These are phyloP conservation scores for Rhododendron williamsianum DNA, from an alignment of 148 eudicot species.

Conservation along the genomic window DNA sequence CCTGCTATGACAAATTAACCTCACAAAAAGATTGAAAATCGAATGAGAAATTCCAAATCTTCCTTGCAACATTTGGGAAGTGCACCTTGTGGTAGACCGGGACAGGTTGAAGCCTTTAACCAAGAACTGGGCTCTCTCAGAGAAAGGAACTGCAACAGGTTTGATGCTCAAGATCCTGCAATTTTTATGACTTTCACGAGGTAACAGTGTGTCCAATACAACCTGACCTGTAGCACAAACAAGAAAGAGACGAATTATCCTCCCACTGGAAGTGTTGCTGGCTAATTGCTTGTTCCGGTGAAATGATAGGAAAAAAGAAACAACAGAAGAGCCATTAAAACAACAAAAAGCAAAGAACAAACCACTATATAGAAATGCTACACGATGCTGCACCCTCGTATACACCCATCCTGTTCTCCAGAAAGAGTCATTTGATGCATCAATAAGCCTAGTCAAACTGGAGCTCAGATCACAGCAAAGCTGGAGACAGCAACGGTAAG, in stretches of 20 bases:
- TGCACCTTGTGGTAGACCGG: slow-evolving; percentile 62
- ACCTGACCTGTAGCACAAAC: slow-evolving; percentile 55
- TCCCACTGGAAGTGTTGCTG: background rate
- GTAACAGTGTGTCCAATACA: slow-evolving; percentile 66
- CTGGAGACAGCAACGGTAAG: slow-evolving; percentile 41
- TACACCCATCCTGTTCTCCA: slow-evolving; percentile 97
- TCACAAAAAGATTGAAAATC: background rate
- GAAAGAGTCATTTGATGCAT: slow-evolving; percentile 57
- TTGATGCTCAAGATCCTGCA: slow-evolving; percentile 60
- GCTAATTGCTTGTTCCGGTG: background rate
- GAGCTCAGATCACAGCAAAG: slow-evolving; percentile 54
- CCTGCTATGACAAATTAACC: background rate
- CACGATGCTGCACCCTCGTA: slow-evolving; percentile 62
- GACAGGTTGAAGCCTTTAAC: slow-evolving; percentile 63
- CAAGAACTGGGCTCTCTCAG: slow-evolving; percentile 49
- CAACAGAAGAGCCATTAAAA: background rate
- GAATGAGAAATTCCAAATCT: background rate
- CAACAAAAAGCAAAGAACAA: slow-evolving; percentile 18
- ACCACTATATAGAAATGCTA: slow-evolving; percentile 75
- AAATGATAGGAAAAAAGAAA: background rate
- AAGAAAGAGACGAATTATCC: background rate
- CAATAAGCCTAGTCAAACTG: slow-evolving; percentile 65
- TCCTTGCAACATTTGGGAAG: background rate
- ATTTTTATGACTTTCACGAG: slow-evolving; percentile 30
- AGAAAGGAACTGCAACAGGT: slow-evolving; percentile 72